phyloP scores from a whole-genome alignment of 768 basidiomycete genomes.

The Russula earlei region DNA sequence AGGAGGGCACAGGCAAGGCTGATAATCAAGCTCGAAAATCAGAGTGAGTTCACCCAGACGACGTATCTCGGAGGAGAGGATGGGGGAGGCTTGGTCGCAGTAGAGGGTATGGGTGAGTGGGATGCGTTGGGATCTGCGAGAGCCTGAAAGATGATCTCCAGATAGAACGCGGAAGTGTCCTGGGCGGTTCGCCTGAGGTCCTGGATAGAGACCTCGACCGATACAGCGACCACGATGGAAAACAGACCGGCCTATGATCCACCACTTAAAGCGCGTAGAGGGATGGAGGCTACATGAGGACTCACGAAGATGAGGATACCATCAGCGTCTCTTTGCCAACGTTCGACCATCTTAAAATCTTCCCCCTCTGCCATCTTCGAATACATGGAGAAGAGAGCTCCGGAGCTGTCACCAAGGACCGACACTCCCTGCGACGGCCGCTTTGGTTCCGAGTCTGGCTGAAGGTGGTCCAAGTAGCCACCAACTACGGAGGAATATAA shows the following conservation, averaged over 20 bases:
- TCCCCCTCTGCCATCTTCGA: neutral
- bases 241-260: conserved; percentile 1
- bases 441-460: no score
- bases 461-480: no score
- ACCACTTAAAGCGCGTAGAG: neutral
- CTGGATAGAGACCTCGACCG: neutral
- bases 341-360: neutral
- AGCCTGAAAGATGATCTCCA: conserved; percentile 1
- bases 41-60: conserved; percentile 3
- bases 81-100: neutral
- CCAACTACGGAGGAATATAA: no score
- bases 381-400: conserved; percentile 13
- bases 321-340: conserved; percentile 5
- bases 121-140: neutral
- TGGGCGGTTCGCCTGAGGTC: neutral
- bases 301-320: conserved; percentile 8
- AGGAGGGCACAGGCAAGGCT: conserved; percentile 2
- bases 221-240: neutral
- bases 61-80: neutral
- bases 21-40: conserved; percentile 4
- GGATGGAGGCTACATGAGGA: neutral
- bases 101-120: neutral
- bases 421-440: no score
- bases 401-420: no score
- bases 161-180: neutral